These are phyloP conservation scores for Liquidambar formosana DNA, from an alignment of 164 flowering plant species.

Conservation along the genomic window DNA sequence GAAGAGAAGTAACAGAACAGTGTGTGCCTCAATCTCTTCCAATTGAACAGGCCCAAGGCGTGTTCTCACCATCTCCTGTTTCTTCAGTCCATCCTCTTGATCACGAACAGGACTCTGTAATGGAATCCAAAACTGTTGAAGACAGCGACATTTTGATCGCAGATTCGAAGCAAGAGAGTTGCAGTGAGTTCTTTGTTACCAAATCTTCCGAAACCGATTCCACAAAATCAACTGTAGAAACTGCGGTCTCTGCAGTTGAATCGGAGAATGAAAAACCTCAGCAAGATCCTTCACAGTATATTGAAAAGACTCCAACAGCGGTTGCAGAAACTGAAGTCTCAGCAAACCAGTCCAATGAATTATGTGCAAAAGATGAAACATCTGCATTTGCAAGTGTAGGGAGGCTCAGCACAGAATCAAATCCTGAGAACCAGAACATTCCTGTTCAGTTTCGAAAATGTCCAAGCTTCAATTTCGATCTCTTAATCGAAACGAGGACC, in stretches of 20 bases:
- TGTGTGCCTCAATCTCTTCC: background rate
- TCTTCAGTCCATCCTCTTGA: background rate
- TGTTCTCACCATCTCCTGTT: constrained; percentile 1
- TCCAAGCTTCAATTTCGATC: constrained; percentile 45
- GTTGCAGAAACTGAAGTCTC: constrained; percentile 3
- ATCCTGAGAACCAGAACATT: constrained; percentile 18
- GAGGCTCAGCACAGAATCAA: constrained; percentile 29
- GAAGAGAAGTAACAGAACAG: background rate
- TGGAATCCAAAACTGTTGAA: background rate
- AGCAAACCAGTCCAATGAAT: background rate
- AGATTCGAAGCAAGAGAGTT: constrained; percentile 4
- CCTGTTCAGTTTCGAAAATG: constrained; percentile 30
- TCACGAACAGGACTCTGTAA: background rate
- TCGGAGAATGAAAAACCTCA: constrained; percentile 5
- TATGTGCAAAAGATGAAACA: constrained; percentile 5
- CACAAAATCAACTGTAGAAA: constrained; percentile 1
- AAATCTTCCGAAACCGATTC: constrained; percentile 6
- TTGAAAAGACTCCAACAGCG: background rate
- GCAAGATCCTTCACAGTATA: background rate
- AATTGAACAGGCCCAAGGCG: background rate
- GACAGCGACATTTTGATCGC: background rate
- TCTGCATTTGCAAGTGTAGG: constrained; percentile 4
- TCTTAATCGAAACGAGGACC: constrained; percentile 24
- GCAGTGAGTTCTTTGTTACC: constrained; percentile 1
- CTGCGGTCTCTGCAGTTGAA: background rate